Percentiles rank a stretch among this genome's conserved stretches.
Evolutionary conservation across 176 grass and related monocot species (phyloP).

Genomic region (Aegilops tauschii): DNA sequence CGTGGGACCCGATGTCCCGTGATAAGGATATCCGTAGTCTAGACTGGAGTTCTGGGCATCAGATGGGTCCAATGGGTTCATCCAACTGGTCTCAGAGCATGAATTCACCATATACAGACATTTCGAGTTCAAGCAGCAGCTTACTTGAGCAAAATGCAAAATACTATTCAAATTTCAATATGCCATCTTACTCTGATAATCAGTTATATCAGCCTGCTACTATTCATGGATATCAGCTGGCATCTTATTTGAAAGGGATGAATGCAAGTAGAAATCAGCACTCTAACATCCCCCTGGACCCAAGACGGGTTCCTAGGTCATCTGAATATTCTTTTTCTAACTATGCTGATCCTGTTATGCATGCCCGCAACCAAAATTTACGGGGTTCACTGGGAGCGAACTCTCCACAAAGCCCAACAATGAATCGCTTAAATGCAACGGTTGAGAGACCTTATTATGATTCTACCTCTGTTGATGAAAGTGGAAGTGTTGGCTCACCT

Average conservation of each 20-base stretch:
- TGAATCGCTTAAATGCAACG: constrained; percentile 47
- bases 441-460: constrained; percentile 71
- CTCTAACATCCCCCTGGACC: constrained; percentile 57
- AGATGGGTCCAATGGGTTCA: constrained; percentile 53
- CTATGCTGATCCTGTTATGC: constrained; percentile 52
- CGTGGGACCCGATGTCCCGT: constrained; percentile 42
- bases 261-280: constrained; percentile 61
- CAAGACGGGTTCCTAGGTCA: constrained; percentile 48
- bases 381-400: constrained; percentile 60
- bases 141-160: constrained; percentile 55
- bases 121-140: constrained; percentile 49
- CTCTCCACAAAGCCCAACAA: constrained; percentile 55
- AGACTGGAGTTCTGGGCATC: constrained; percentile 77
- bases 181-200: constrained; percentile 58
- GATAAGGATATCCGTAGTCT: constrained; percentile 47
- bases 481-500: constrained; percentile 47
- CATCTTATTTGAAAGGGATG: constrained; percentile 72
- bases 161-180: constrained; percentile 56
- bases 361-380: constrained; percentile 57
- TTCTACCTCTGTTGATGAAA: constrained; percentile 56
- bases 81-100: constrained; percentile 74
- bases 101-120: constrained; percentile 49
- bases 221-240: constrained; percentile 85
- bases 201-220: constrained; percentile 94
- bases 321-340: constrained; percentile 41